Conservation (phyloP, 352 stramenopile species). For the Globisporangium okanoganense region DNA sequence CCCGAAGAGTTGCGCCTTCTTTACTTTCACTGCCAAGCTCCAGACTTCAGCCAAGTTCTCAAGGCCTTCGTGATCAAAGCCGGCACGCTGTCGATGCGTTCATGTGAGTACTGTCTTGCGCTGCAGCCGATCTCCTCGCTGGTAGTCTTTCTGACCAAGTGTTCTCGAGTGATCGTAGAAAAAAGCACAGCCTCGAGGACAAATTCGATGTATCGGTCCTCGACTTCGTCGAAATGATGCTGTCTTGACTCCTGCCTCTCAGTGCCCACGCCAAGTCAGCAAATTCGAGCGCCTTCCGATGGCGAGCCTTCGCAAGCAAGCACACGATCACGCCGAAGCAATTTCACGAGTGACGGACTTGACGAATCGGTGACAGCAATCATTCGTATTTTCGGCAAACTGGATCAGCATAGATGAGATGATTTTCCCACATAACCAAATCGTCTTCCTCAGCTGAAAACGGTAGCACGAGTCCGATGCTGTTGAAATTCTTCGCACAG, state of each 20-base stretch:
- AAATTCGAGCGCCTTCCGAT: background rate
- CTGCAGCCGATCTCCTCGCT: background rate
- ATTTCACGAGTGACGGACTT: background rate
- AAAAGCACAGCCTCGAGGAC: conserved; percentile 44
- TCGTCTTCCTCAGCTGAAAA: conserved; percentile 84
- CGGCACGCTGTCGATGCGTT: conserved; percentile 20
- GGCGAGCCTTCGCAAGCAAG: background rate
- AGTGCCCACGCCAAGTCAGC: background rate
- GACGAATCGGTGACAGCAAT: conserved; percentile 14
- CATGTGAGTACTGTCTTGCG: conserved; percentile 22
- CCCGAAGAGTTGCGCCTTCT: background rate
- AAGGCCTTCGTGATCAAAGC: conserved; percentile 3
- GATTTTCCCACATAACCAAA: conserved; percentile 78
- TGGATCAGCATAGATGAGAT: conserved; percentile 79
- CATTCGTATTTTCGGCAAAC: conserved; percentile 83
- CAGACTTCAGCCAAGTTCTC: background rate
- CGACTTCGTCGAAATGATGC: conserved; percentile 66
- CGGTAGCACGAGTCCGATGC: conserved; percentile 69
- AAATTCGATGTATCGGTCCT: conserved; percentile 44
- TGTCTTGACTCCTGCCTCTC: conserved; percentile 25
- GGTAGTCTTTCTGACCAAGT: background rate
- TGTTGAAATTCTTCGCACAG: conserved; percentile 83
- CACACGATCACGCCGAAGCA: background rate
- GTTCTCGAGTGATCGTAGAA: conserved; percentile 16
- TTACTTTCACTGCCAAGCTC: background rate